These are phyloP conservation scores for Cryptococcus maquisensis DNA, from an alignment of 1,284 basidiomycete genomes.

Conservation along the genomic window DNA sequence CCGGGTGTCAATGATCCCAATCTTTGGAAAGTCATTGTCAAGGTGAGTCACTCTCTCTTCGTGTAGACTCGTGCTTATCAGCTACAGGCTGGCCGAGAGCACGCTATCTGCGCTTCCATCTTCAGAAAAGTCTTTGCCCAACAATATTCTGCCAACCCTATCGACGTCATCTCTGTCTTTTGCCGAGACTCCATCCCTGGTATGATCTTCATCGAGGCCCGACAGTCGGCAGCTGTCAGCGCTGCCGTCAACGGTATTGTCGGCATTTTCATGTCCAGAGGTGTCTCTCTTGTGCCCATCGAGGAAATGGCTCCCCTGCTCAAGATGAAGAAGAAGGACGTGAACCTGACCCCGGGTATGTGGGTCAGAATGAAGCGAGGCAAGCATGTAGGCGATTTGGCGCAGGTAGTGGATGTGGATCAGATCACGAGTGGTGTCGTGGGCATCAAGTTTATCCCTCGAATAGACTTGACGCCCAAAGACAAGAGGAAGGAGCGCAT, in stretches of 20 bases:
- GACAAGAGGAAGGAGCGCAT: constrained; percentile 63
- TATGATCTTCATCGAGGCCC: constrained; percentile 93
- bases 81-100: constrained; percentile 76
- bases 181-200: constrained; percentile 92
- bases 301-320: constrained; percentile 97
- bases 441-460: constrained; percentile 88
- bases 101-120: constrained; percentile 87
- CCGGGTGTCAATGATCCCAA: constrained; percentile 93
- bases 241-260: constrained; percentile 85
- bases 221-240: constrained; percentile 78
- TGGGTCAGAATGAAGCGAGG: constrained; percentile 96
- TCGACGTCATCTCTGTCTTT: constrained; percentile 87
- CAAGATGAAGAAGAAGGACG: constrained; percentile 91
- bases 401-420: constrained; percentile 91
- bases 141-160: constrained; percentile 57
- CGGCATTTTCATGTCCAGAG: constrained; percentile 75
- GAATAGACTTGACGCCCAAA: constrained; percentile 89
- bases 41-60: constrained; percentile 56
- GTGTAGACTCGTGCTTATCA: neutral
- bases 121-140: constrained; percentile 74
- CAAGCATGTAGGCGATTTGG: constrained; percentile 90
- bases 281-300: constrained; percentile 84
- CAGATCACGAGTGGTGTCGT: constrained; percentile 71
- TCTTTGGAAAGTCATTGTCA: constrained; percentile 92
- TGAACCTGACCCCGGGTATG: constrained; percentile 76